Conservation (phyloP, 176 grass and related monocot species). For the Oryza brachyantha region DNA sequence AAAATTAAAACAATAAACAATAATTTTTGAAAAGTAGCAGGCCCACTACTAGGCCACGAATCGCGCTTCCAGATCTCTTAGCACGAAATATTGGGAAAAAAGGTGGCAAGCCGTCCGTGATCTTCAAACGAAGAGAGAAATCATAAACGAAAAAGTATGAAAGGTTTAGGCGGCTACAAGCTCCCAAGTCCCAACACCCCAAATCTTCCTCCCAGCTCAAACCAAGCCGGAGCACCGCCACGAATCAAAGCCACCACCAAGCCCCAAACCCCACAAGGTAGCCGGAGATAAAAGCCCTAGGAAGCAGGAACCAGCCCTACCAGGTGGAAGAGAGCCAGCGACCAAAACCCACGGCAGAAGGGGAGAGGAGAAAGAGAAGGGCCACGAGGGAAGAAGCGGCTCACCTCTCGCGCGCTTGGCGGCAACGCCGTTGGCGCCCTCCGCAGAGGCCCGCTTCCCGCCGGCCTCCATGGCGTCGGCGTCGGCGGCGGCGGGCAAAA, state of each 20-base stretch:
- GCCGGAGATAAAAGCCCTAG: neutral
- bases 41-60: neutral
- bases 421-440: slow-evolving; percentile 49
- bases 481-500: slow-evolving; percentile 21
- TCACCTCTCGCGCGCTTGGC: slow-evolving; percentile 80
- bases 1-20: neutral
- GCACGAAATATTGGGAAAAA: neutral
- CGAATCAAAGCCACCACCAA: neutral
- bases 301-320: neutral
- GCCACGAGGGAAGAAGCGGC: neutral
- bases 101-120: neutral
- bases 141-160: neutral
- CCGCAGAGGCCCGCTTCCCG: slow-evolving; percentile 60
- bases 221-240: neutral
- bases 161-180: neutral
- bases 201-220: slow-evolving; percentile 3
- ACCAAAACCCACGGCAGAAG: neutral
- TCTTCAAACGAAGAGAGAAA: neutral
- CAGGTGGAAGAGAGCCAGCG: neutral
- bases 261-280: slow-evolving; percentile 2
- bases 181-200: neutral
- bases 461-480: slow-evolving; percentile 51
- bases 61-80: neutral
- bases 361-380: neutral
- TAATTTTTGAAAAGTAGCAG: neutral